phyloP scores from a whole-genome alignment of 257 asterid genomes.

The Solanum paucissectum region DNA sequence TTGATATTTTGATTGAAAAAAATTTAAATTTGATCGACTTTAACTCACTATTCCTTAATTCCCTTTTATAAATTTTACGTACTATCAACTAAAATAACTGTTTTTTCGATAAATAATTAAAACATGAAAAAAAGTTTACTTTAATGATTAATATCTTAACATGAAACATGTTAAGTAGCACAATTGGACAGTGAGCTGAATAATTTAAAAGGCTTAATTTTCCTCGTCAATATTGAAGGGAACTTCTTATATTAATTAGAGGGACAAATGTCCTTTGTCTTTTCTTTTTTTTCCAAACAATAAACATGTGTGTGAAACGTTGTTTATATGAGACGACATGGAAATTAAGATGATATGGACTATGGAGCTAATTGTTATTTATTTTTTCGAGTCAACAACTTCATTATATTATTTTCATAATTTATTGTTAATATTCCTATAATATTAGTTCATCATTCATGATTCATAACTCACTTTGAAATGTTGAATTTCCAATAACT shows the following conservation, averaged over 20 bases:
- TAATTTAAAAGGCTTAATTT: not conserved
- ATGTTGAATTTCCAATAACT: not conserved
- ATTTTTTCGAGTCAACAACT: not conserved
- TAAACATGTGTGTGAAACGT: not conserved
- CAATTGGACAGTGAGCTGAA: not conserved
- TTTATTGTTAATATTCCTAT: not conserved
- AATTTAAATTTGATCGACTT: too few species aligned
- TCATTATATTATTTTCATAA: not conserved
- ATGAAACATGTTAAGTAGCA: too few species aligned
- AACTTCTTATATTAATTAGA: not conserved
- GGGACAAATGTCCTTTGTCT: not conserved
- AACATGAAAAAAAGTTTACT: too few species aligned
- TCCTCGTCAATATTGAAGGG: not conserved
- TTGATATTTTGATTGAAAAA: too few species aligned
- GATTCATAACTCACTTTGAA: not conserved
- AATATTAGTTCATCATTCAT: not conserved
- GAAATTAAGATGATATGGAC: not conserved
- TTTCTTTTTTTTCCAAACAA: not conserved
- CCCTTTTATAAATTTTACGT: too few species aligned
- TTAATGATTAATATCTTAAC: too few species aligned
- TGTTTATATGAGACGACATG: not conserved
- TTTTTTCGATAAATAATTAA: too few species aligned
- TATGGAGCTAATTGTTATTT: not conserved
- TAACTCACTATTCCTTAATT: too few species aligned
- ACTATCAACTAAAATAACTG: too few species aligned